phyloP scores from a whole-genome alignment of 2,329 filamentous ascomycete genomes.

The Colletotrichum navitas region DNA sequence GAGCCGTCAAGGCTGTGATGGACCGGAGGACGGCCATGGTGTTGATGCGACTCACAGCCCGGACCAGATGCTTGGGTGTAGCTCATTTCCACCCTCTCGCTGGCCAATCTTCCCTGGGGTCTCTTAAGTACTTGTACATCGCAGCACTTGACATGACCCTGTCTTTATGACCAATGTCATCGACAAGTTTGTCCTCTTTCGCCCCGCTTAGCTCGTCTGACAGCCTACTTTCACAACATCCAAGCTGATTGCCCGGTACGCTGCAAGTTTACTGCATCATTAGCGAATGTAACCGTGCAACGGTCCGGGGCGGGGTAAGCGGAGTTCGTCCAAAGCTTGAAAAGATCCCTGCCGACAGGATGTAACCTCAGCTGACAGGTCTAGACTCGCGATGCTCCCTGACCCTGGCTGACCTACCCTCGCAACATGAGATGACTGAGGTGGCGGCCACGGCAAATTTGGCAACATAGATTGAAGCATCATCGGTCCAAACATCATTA shows the following conservation, averaged over 20 bases:
- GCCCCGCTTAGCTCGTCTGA: background rate
- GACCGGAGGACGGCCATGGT: background rate
- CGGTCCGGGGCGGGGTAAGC: background rate
- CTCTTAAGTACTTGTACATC: background rate
- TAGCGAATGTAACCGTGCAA: background rate
- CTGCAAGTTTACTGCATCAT: background rate
- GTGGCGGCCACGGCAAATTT: no score
- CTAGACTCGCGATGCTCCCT: background rate
- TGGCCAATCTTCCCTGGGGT: background rate
- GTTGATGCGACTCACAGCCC: background rate
- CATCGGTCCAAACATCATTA: no score
- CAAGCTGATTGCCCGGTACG: no score
- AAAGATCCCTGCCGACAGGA: background rate
- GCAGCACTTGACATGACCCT: no score
- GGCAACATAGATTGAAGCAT: no score
- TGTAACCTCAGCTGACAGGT: background rate
- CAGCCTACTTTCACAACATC: no score
- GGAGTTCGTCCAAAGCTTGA: background rate
- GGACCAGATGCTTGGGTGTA: background rate
- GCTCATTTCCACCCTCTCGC: no score
- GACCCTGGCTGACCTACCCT: background rate
- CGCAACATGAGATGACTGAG: background rate
- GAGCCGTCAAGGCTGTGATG: background rate
- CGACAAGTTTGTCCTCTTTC: background rate
- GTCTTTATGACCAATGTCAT: background rate